phyloP scores from a whole-genome alignment of 2,329 filamentous ascomycete species.

The Fusarium burgessii region DNA sequence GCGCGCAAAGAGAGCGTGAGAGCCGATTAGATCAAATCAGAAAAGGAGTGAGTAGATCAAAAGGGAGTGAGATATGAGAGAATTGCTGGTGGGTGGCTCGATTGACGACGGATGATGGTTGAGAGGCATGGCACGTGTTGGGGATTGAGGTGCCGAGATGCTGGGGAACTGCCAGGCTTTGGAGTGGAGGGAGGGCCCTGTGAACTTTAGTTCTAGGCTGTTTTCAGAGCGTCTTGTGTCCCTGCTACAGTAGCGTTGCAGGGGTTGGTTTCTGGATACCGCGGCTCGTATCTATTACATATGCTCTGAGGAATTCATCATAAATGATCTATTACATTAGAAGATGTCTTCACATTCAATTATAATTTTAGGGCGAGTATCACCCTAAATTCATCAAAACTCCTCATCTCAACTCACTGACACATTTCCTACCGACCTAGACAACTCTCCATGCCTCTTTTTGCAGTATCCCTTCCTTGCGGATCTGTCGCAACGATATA shows the following conservation, averaged over 20 bases:
- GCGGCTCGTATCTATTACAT: slow-evolving; percentile 23
- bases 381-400: neutral
- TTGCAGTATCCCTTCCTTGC: neutral
- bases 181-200: neutral
- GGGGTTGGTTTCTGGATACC: slow-evolving; percentile 20
- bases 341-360: neutral
- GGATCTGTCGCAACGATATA: slow-evolving; percentile 1
- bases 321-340: neutral
- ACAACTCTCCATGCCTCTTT: neutral
- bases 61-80: slow-evolving; percentile 31
- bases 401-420: neutral
- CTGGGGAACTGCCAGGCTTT: slow-evolving; percentile 27
- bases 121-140: slow-evolving; percentile 48
- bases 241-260: slow-evolving; percentile 22
- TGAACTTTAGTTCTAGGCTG: neutral
- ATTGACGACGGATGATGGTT: slow-evolving; percentile 46
- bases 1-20: slow-evolving; percentile 22
- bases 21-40: neutral
- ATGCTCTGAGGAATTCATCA: neutral
- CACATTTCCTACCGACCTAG: neutral
- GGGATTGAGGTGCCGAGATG: slow-evolving; percentile 44
- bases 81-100: slow-evolving; percentile 33
- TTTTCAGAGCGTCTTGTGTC: slow-evolving; percentile 9
- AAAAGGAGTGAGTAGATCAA: slow-evolving; percentile 9
- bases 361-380: neutral